Base-by-base conservation (phyloP, 306 rosid genomes). In the Carpinus fangiana region DNA sequence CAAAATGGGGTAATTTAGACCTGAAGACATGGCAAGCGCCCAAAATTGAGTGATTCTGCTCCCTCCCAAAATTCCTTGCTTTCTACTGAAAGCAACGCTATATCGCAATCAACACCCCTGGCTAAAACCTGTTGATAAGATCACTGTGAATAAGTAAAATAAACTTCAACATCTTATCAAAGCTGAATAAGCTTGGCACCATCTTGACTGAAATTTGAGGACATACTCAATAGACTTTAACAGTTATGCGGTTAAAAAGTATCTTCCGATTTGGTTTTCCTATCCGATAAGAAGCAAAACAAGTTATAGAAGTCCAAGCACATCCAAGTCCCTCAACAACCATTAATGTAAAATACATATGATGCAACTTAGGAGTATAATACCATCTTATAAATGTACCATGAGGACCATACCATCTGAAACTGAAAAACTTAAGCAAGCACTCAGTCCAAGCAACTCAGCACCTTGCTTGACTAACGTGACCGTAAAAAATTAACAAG, bases 61-160 rank as follows among this genome's bases (percentile, higher is more conserved):
- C 90, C 98, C 84, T 84, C 87, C 99, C 99, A 95, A 59, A 95
- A 95, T 76, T 91, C 96, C 66, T 87, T 92, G 74, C 76, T 95
- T 87, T 93, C 99, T 77, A 95, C 99, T 47, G 98, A 87, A 80
- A 95, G 97, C 89, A 95, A 88, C 81, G 99, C 99, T 87, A 95
- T 86, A 84, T 95, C 99, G 81, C 98, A 95, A 80, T 93, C 94
- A 83, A 90, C 87, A 76, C 92, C 98, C 86, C 91, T 93, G 70
- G 98, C 98, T 78, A 95, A 87, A 86, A 95, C 99, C 99, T 95
- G 90, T 81, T 80, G 71, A 82, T 82, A 66, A 72, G 75, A 78
- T 85, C 89, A 85, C 76, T 71, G 48, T 78, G 71, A 80, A 78
- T 70, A 78, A 75, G 82, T 71, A 80, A 75, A 77, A 72, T 64